Percentiles rank a stretch among this genome's conserved stretches.
Conservation (phyloP, 2,329 filamentous ascomycete species). For the Penicillium frequentans region DNA sequence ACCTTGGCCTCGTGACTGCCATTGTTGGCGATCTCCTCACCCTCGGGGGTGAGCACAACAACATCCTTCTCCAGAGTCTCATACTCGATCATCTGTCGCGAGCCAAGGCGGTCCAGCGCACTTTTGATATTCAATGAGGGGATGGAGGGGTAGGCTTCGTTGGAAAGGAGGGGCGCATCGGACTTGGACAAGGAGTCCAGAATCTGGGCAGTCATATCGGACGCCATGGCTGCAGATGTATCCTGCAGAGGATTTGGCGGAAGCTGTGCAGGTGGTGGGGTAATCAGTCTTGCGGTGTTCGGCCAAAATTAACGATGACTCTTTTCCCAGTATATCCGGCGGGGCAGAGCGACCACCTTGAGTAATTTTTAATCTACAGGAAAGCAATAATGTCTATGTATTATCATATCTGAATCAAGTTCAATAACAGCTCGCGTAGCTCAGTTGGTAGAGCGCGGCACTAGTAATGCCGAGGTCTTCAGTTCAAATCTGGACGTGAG, state of each 20-base stretch:
- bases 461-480: background rate
- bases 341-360: conserved; percentile 21
- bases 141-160: conserved; percentile 66
- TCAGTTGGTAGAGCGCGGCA: background rate
- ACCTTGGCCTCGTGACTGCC: conserved; percentile 82
- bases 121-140: conserved; percentile 75
- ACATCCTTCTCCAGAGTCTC: conserved; percentile 80
- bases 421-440: background rate
- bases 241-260: conserved; percentile 24
- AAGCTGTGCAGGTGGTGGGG: conserved; percentile 7
- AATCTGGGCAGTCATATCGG: conserved; percentile 64
- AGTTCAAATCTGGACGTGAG: background rate
- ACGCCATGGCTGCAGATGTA: conserved; percentile 39
- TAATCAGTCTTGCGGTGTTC: conserved; percentile 15
- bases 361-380: background rate
- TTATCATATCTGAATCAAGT: fast-evolving
- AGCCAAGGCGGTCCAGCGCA: conserved; percentile 80
- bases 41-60: conserved; percentile 72
- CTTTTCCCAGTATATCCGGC: conserved; percentile 32
- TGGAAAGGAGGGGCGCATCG: conserved; percentile 64
- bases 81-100: conserved; percentile 83
- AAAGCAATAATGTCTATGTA: background rate
- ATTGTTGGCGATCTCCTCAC: conserved; percentile 68
- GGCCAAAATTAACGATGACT: conserved; percentile 36
- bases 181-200: conserved; percentile 65